These are phyloP conservation scores for Penicillium bovifimosum DNA, from an alignment of 495 filamentous ascomycete species.

Conservation along the genomic window DNA sequence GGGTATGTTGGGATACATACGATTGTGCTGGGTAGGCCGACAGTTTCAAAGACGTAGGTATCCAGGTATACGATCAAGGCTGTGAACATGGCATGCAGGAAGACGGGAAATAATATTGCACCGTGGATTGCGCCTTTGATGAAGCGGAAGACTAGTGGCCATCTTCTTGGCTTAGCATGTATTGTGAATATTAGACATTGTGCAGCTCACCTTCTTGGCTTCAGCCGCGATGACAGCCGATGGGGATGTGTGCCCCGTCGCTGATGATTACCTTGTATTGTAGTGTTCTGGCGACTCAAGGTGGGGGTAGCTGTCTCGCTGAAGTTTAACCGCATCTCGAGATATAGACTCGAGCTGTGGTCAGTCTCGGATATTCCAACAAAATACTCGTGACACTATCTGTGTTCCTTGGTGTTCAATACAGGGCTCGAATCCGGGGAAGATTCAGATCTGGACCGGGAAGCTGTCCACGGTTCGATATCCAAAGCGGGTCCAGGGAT, in stretches of 20 bases:
- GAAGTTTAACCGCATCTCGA: slow-evolving; percentile 32
- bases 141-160: slow-evolving; percentile 70
- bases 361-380: not conserved
- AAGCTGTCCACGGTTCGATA: not conserved
- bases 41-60: slow-evolving; percentile 45
- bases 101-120: slow-evolving; percentile 58
- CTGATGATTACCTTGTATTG: slow-evolving; percentile 25
- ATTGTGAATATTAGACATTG: not conserved
- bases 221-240: slow-evolving; percentile 45
- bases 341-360: not conserved
- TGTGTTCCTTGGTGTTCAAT: not conserved
- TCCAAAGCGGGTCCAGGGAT: not conserved
- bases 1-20: slow-evolving; percentile 29
- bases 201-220: slow-evolving; percentile 48
- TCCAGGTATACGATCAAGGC: slow-evolving; percentile 60
- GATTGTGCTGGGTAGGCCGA: slow-evolving; percentile 61
- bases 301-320: slow-evolving; percentile 36
- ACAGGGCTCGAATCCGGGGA: not conserved
- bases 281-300: slow-evolving; percentile 34
- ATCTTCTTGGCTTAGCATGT: slow-evolving; percentile 36
- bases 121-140: slow-evolving; percentile 71
- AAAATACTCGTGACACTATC: not conserved
- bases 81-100: slow-evolving; percentile 59
- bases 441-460: not conserved
- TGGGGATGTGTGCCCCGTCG: slow-evolving; percentile 37